These are phyloP conservation scores for Hyphochytrium catenoides DNA, from an alignment of 352 stramenopile genomes.

Conservation along the genomic window DNA sequence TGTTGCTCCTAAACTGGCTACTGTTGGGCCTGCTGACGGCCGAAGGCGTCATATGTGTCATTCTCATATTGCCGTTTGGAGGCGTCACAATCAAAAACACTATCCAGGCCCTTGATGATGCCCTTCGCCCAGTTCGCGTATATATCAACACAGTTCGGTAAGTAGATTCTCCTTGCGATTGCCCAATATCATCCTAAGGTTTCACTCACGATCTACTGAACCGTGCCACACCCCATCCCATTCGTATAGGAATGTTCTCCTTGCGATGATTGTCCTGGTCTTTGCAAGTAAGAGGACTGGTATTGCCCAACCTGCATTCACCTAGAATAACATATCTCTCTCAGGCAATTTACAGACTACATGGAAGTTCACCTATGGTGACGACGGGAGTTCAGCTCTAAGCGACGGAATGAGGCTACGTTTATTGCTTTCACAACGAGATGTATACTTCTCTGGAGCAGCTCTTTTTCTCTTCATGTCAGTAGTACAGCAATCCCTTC, in stretches of 20 bases:
- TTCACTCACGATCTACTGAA: too few relatives aligned
- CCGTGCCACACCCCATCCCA: too few relatives aligned
- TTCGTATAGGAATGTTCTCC: conserved; percentile 17
- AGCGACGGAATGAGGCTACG: conserved; percentile 50
- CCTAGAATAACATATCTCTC: conserved; percentile 1
- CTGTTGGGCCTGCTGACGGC: conserved; percentile 27
- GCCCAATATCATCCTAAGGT: background rate
- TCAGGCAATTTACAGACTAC: conserved; percentile 35
- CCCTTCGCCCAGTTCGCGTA: conserved; percentile 28
- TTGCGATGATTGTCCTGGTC: conserved; percentile 30
- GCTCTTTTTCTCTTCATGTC: conserved; percentile 49
- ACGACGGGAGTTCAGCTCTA: conserved; percentile 20
- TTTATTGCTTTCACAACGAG: conserved; percentile 34
- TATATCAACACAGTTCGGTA: conserved; percentile 15
- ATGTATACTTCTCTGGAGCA: conserved; percentile 66
- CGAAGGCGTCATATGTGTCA: conserved; percentile 20
- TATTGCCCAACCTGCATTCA: background rate
- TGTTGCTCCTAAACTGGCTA: conserved; percentile 30
- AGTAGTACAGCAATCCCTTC: conserved; percentile 1
- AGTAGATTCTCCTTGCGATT: background rate
- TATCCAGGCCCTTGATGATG: conserved; percentile 26
- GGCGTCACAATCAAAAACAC: too few relatives aligned
- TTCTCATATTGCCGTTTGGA: conserved; percentile 26
- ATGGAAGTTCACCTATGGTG: conserved; percentile 34
- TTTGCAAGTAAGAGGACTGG: conserved; percentile 32